phyloP scores from a whole-genome alignment of 1,284 basidiomycete species.

The Hemileia vastatrix region DNA sequence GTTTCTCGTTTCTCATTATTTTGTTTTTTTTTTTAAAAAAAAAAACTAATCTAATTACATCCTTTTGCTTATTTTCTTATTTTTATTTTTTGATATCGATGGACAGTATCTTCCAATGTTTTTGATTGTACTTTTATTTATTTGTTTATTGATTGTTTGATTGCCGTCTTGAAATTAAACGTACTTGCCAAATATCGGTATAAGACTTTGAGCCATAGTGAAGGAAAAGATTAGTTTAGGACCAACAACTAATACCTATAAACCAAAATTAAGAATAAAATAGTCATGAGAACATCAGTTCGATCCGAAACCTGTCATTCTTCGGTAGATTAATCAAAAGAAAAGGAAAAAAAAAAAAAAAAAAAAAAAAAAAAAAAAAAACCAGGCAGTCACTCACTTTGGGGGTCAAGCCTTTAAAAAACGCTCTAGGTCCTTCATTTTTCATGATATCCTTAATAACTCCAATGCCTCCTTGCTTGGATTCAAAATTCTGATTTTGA shows the following conservation, averaged over 20 bases:
- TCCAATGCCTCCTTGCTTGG: constrained; percentile 68
- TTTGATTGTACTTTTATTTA: too few relatives aligned
- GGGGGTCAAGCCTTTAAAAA: constrained; percentile 87
- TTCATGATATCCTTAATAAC: constrained; percentile 80
- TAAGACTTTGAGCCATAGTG: constrained; percentile 89
- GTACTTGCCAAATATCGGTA: constrained; percentile 74
- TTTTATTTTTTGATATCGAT: constrained; percentile 6
- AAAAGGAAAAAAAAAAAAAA: constrained; percentile 28
- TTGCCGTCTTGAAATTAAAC: constrained; percentile 26
- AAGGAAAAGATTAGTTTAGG: constrained; percentile 98
- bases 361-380: constrained; percentile 52
- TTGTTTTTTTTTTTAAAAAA: too few relatives aligned
- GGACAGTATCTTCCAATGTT: constrained; percentile 20
- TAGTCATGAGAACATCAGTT: constrained; percentile 16
- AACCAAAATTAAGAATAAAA: constrained; percentile 6
- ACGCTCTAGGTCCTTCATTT: constrained; percentile 72
- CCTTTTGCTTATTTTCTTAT: too few relatives aligned
- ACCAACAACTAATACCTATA: constrained; percentile 86
- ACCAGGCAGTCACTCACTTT: constrained; percentile 53
- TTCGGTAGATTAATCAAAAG: background rate
- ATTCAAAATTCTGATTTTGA: constrained; percentile 95
- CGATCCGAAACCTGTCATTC: too few relatives aligned
- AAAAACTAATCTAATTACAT: too few relatives aligned
- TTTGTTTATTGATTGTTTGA: too few relatives aligned
- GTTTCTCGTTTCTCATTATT: too few relatives aligned